Conservation (phyloP, 768 basidiomycete species). For the Leccinum broughii region DNA sequence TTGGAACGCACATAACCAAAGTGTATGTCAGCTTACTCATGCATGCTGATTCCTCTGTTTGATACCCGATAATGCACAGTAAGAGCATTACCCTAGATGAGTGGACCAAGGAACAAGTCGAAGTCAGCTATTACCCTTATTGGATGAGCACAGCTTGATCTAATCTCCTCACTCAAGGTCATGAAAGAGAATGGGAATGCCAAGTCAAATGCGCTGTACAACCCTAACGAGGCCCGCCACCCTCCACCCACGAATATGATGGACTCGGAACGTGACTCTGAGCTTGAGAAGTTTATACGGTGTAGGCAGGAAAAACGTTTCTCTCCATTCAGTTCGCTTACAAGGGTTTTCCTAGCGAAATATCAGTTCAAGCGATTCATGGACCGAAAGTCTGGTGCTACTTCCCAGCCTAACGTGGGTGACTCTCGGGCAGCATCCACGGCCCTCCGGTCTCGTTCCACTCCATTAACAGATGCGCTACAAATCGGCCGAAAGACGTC, state of each 20-base stretch:
- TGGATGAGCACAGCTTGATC: constrained; percentile 8
- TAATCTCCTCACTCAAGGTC: constrained; percentile 42
- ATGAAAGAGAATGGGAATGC: constrained; percentile 84
- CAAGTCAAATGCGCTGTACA: constrained; percentile 76
- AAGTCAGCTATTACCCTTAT: constrained; percentile 48
- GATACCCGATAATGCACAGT: constrained; percentile 39
- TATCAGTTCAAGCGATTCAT: constrained; percentile 77
- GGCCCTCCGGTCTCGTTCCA: constrained; percentile 17
- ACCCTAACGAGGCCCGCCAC: constrained; percentile 78
- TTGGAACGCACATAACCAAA: constrained; percentile 92
- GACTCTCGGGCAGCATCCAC: constrained; percentile 42
- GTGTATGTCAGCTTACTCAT: constrained; percentile 58
- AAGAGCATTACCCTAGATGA: constrained; percentile 89
- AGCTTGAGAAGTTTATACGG: constrained; percentile 89
- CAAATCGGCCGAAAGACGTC: constrained; percentile 21
- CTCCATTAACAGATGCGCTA: constrained; percentile 13
- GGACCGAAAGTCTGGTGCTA: constrained; percentile 39
- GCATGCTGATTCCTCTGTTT: background rate
- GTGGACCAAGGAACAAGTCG: constrained; percentile 88
- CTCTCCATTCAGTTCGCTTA: background rate
- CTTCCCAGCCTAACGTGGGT: constrained; percentile 38
- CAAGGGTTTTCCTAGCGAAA: constrained; percentile 52
- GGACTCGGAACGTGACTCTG: constrained; percentile 81
- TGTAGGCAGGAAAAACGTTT: constrained; percentile 42
- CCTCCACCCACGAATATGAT: constrained; percentile 82